phyloP scores from a whole-genome alignment of 441 rosid species.

The Erodium moschatum region DNA sequence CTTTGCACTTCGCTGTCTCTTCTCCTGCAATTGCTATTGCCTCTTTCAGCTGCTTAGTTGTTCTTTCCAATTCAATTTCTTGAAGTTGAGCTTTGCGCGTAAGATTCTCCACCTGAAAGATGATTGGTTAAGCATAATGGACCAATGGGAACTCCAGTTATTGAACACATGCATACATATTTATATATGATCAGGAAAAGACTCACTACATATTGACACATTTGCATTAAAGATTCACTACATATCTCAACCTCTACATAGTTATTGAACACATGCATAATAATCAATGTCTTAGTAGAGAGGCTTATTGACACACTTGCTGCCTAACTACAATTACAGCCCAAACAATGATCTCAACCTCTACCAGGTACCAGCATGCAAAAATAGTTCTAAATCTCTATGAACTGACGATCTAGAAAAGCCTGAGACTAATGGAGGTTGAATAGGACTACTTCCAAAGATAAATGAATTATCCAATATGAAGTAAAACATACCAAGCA shows the following conservation, averaged over 20 bases:
- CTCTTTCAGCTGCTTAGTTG: conserved; percentile 75
- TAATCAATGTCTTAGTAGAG: background rate
- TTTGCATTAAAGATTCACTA: background rate
- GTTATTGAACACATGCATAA: background rate
- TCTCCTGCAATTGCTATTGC: conserved; percentile 78
- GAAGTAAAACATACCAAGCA: background rate
- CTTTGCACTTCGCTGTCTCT: conserved; percentile 85
- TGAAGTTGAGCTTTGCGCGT: conserved; percentile 72
- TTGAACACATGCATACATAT: background rate
- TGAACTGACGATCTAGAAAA: too few species aligned
- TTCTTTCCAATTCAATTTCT: conserved; percentile 82
- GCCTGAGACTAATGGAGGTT: too few species aligned
- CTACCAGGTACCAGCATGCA: background rate
- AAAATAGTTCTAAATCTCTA: background rate
- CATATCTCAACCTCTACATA: background rate
- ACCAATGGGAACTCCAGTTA: conserved; percentile 8
- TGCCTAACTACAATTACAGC: conserved; percentile 4
- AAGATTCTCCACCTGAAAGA: conserved; percentile 69
- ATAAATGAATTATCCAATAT: background rate
- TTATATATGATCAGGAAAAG: background rate
- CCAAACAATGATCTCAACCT: background rate
- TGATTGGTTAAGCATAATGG: conserved; percentile 21
- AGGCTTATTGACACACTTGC: background rate
- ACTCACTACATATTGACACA: background rate
- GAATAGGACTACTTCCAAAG: background rate